A percentile compares a stretch with the other conserved stretches of the same genome.
phyloP scores from a whole-genome alignment of 73 alveolate species.

The Paramecium sexaurelia region DNA sequence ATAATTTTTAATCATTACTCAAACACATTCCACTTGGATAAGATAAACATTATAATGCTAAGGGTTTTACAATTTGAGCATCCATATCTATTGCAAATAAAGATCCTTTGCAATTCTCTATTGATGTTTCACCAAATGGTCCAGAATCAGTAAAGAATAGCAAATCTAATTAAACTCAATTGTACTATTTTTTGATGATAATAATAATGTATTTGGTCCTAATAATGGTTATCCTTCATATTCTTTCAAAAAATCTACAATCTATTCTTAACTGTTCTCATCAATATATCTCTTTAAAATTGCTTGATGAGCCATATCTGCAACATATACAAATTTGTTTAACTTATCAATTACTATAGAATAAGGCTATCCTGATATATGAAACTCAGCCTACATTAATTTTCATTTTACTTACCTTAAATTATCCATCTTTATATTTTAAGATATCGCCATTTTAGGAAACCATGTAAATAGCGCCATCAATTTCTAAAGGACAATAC shows the following conservation, averaged over 20 bases:
- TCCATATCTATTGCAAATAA: slow-evolving; percentile 88
- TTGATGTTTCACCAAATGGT: slow-evolving; percentile 91
- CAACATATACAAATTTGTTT: slow-evolving; percentile 54
- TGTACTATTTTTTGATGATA: slow-evolving; percentile 48
- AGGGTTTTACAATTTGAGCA: slow-evolving; percentile 85
- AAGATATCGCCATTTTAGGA: slow-evolving; percentile 63
- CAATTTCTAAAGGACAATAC: slow-evolving; percentile 59
- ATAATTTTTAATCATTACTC: slow-evolving; percentile 76
- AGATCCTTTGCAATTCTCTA: slow-evolving; percentile 79
- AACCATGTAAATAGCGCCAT: slow-evolving; percentile 63
- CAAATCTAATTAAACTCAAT: slow-evolving; percentile 55
- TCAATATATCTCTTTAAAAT: slow-evolving; percentile 78
- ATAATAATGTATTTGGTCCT: slow-evolving; percentile 96
- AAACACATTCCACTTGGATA: slow-evolving; percentile 91
- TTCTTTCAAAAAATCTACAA: slow-evolving; percentile 82
- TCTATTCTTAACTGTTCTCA: slow-evolving; percentile 66
- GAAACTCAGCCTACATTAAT: slow-evolving; percentile 51
- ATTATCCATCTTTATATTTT: slow-evolving; percentile 62
- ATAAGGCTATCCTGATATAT: slow-evolving; percentile 58
- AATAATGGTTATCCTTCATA: slow-evolving; percentile 95
- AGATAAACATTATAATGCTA: slow-evolving; percentile 79
- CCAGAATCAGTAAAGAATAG: slow-evolving; percentile 93
- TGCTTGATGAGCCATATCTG: slow-evolving; percentile 70
- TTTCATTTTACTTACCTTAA: not conserved
- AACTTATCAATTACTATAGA: slow-evolving; percentile 60